Evolutionary conservation across 2,329 filamentous ascomycete species (phyloP), one percentile per base, ranked within the genome.

Genomic region (Trichoderma sp.): DNA sequence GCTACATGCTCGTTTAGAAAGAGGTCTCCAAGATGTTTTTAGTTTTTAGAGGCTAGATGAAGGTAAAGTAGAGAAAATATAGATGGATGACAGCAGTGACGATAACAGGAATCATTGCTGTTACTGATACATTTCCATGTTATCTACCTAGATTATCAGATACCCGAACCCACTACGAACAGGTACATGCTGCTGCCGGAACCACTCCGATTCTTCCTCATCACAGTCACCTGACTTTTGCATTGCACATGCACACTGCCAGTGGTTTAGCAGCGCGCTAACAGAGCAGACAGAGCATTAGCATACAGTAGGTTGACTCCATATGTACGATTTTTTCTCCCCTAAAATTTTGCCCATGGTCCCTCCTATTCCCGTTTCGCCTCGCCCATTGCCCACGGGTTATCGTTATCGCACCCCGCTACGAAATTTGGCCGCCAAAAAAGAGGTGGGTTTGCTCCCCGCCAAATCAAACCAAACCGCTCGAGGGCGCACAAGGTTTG

Each of bases 371-470:
- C 57, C 57, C 57, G n/a, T 53, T 62, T 61, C 34, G 47, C 58
- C 30, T 66, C 28, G 47, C 64, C 63, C 30, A 36, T 18, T 36
- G 34, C 30, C 60, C 62, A 74, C 79, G 79, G 79, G 79, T 82
- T 81, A 82, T 81, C 80, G 78, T 81, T 82, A 81, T 82, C 80
- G 80, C 80, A 78, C 75, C 77, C 79, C 80, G 78, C 78, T 74
- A 77, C 71, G 74, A 73, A 74, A 68, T 73, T 74, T 73, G 73
- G 72, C 67, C 47, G 62, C 64, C 61, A 36, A 65, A 64, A 72
- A 73, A 74, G 14, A 70, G 62, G 62, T 57, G 64, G 70, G 60
- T 58, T 60, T 60, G 63, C 67, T 74, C 71, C 74, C 71, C 73
- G 71, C 73, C 73, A 74, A 68, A 60, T 65, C 72, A 73, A 65